Conservation (phyloP, 768 basidiomycete genomes). For the Psilocybe tampanensis region DNA sequence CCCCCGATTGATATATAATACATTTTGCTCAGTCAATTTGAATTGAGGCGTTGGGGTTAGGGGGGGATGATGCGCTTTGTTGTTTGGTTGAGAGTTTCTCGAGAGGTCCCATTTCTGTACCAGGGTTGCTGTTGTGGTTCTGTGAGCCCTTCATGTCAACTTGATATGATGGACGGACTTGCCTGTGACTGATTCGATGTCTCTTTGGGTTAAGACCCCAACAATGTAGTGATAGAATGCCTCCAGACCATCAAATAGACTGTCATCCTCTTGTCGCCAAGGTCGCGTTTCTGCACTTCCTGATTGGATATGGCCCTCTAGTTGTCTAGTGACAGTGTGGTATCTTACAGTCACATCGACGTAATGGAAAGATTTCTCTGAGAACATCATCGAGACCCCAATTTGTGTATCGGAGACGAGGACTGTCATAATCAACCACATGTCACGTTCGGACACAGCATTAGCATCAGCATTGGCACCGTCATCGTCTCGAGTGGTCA, state of each 20-base stretch:
- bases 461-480: no score
- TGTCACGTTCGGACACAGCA: no score
- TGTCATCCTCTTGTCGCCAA: not conserved
- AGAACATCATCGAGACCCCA: not conserved
- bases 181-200: not conserved
- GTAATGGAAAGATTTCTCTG: not conserved
- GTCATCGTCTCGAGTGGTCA: not conserved
- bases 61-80: not conserved
- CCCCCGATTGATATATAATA: not conserved
- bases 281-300: not conserved
- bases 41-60: no score
- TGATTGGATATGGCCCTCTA: not conserved
- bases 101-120: not conserved
- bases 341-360: not conserved
- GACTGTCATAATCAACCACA: not conserved
- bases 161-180: no score
- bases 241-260: not conserved
- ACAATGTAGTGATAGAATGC: not conserved
- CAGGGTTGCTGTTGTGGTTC: not conserved
- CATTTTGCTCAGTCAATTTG: not conserved
- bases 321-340: not conserved
- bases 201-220: not conserved
- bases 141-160: no score
- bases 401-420: not conserved
- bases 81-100: no score